phyloP scores from a whole-genome alignment of 495 filamentous ascomycete species.

The Neurospora hispaniola region DNA sequence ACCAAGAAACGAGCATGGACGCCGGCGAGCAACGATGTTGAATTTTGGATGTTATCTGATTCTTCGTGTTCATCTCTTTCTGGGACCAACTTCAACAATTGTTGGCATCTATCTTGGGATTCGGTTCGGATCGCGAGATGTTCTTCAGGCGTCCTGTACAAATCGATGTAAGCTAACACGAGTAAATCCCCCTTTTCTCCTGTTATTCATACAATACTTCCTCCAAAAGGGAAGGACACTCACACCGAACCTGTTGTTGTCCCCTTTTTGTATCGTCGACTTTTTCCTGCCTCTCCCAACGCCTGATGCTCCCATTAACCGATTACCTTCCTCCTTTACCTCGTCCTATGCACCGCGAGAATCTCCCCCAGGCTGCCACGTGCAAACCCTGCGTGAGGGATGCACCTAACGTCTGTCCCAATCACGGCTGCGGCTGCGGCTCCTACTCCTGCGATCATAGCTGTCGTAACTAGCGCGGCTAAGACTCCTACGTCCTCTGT shows the following conservation, averaged over 20 bases:
- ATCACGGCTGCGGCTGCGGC: slow-evolving; percentile 18
- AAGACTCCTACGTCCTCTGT: slow-evolving; percentile 42
- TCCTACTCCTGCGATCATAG: slow-evolving; percentile 19
- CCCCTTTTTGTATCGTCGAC: neutral
- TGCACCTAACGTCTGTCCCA: slow-evolving; percentile 1
- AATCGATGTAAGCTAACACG: neutral
- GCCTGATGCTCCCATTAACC: neutral
- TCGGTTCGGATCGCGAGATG: neutral
- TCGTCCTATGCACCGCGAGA: neutral
- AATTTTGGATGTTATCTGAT: neutral
- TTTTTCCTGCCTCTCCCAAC: neutral
- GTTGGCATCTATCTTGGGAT: neutral
- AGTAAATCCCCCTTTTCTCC: neutral
- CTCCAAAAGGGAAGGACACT: neutral
- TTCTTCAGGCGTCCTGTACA: neutral
- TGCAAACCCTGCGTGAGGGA: neutral
- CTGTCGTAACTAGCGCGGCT: slow-evolving; percentile 52
- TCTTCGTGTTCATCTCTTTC: neutral
- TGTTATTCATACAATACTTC: neutral
- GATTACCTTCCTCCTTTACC: neutral
- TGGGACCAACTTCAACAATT: neutral
- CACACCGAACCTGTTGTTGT: neutral
- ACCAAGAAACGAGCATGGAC: neutral
- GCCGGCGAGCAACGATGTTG: neutral
- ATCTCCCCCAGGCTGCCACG: neutral